These are phyloP conservation scores for Podospora australis DNA, from an alignment of 495 filamentous ascomycete species.

Conservation along the genomic window DNA sequence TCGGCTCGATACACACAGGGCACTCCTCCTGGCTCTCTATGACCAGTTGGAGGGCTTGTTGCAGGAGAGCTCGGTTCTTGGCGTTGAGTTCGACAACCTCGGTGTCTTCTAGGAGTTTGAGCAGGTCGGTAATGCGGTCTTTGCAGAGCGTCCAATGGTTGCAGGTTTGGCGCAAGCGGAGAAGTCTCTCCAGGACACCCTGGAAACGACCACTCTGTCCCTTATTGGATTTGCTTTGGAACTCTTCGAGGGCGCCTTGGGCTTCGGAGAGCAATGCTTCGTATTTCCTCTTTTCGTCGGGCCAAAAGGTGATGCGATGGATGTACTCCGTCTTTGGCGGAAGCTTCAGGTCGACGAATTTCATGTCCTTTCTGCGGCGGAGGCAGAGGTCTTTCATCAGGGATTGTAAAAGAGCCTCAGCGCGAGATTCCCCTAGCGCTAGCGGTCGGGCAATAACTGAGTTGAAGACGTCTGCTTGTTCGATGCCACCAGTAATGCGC, in stretches of 20 bases:
- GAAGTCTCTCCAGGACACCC: constrained; percentile 69
- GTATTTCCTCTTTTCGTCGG: constrained; percentile 75
- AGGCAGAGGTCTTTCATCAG: constrained; percentile 81
- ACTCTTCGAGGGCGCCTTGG: constrained; percentile 59
- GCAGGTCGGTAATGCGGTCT: constrained; percentile 61
- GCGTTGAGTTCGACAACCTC: constrained; percentile 64
- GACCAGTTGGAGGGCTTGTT: constrained; percentile 68
- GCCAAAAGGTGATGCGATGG: constrained; percentile 68
- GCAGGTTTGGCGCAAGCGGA: constrained; percentile 76
- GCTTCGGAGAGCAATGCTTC: constrained; percentile 70
- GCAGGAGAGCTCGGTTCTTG: constrained; percentile 66
- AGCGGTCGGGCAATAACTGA: constrained; percentile 67
- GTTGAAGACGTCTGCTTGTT: constrained; percentile 70
- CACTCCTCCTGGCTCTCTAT: constrained; percentile 83
- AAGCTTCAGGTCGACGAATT: constrained; percentile 75
- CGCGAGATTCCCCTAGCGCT: constrained; percentile 42
- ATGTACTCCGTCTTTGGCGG: constrained; percentile 74
- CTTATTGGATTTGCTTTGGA: constrained; percentile 38
- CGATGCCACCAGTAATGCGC: constrained; percentile 67
- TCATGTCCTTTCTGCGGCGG: constrained; percentile 82
- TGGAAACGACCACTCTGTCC: constrained; percentile 44
- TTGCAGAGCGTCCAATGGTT: constrained; percentile 84
- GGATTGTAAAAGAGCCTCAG: constrained; percentile 61
- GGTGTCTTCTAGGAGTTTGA: constrained; percentile 58
- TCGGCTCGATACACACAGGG: constrained; percentile 69